Percentiles rank a stretch among this genome's conserved stretches.
phyloP scores from a whole-genome alignment of 352 stramenopile species.

The Phytophthora fragariaefolia region DNA sequence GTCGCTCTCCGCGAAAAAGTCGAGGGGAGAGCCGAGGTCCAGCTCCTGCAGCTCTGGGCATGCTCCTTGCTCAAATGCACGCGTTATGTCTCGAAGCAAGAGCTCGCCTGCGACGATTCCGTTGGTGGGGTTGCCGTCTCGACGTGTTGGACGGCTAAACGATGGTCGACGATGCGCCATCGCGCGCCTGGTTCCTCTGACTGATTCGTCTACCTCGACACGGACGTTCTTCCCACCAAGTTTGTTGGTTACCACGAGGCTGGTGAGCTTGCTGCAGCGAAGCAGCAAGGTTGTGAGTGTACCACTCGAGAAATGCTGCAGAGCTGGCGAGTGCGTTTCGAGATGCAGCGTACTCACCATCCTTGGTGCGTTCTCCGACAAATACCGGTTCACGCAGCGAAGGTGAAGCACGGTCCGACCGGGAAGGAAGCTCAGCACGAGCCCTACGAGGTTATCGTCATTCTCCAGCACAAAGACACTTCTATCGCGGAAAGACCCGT shows the following conservation, averaged over 20 bases:
- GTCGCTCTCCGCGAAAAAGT: constrained; percentile 65
- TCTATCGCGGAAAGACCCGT: not conserved
- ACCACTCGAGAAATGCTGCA: constrained; percentile 36
- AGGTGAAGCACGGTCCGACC: constrained; percentile 48
- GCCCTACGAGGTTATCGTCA: constrained; percentile 49
- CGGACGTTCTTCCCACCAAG: constrained; percentile 1
- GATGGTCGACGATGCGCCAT: constrained; percentile 25
- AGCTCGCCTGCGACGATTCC: constrained; percentile 22
- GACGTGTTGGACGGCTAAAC: constrained; percentile 23
- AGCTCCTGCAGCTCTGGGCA: constrained; percentile 49
- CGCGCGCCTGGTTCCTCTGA: not conserved
- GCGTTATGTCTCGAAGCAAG: constrained; percentile 29
- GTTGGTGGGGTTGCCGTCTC: constrained; percentile 12
- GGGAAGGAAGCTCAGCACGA: constrained; percentile 60
- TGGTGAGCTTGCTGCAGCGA: constrained; percentile 41
- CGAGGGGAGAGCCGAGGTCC: constrained; percentile 51
- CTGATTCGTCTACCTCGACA: not conserved
- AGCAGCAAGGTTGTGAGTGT: constrained; percentile 42
- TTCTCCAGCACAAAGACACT: constrained; percentile 49
- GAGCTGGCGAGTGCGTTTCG: constrained; percentile 37
- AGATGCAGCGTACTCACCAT: constrained; percentile 56
- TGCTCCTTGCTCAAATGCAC: constrained; percentile 37
- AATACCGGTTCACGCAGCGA: constrained; percentile 54
- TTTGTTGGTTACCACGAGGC: constrained; percentile 56
- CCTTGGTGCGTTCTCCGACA: constrained; percentile 39